Percentiles rank a stretch among this genome's conserved stretches.
These are phyloP conservation scores for Mitragyna speciosa DNA, from an alignment of 257 asterid species.

Conservation along the genomic window DNA sequence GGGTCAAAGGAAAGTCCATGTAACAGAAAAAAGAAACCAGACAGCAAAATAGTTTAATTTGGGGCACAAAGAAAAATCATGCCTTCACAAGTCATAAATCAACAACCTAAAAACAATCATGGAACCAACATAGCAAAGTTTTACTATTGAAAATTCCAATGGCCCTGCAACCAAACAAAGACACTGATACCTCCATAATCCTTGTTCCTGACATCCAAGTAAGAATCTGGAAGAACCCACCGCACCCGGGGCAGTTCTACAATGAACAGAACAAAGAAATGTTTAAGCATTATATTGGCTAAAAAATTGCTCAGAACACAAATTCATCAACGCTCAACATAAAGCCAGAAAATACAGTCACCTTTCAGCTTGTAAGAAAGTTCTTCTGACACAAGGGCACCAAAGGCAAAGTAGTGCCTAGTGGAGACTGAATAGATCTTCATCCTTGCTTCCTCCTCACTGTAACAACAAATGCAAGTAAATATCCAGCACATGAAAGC, in stretches of 20 bases:
- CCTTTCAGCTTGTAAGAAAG: conserved; percentile 81
- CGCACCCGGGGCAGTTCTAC: conserved; percentile 74
- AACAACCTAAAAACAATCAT: not conserved
- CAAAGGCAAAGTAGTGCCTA: conserved; percentile 85
- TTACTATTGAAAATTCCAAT: not conserved
- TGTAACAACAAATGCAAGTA: conserved; percentile 18
- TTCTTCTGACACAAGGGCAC: conserved; percentile 93
- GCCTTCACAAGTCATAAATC: not conserved
- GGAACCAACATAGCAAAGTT: not conserved
- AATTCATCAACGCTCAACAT: conserved; percentile 1
- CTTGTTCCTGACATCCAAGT: conserved; percentile 82
- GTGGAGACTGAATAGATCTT: conserved; percentile 89
- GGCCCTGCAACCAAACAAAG: not conserved
- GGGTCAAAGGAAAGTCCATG: too few relatives aligned
- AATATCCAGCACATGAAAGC: not conserved
- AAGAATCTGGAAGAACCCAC: conserved; percentile 99
- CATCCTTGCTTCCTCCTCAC: conserved; percentile 95
- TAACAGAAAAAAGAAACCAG: not conserved
- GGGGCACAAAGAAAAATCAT: not conserved
- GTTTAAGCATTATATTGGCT: not conserved
- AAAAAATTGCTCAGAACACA: not conserved
- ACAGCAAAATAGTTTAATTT: not conserved
- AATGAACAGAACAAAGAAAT: conserved; percentile 10
- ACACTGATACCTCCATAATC: conserved; percentile 82
- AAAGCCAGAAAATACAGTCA: conserved; percentile 5